These are phyloP conservation scores for Moringa oleifera DNA, from an alignment of 345 rosid genomes.

Conservation along the genomic window DNA sequence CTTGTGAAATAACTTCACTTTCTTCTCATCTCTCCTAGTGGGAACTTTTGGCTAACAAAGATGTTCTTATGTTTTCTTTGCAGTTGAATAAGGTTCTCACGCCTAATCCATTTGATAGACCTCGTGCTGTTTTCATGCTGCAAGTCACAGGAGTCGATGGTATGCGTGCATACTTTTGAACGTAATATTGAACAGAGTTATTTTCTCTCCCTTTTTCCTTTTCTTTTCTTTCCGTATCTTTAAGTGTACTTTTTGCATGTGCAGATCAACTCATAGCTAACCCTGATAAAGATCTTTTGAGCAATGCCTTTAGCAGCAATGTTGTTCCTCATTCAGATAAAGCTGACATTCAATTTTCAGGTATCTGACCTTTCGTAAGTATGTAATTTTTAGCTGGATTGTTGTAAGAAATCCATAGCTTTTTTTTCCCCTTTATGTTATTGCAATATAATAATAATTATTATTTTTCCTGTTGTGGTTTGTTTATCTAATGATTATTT, in stretches of 20 bases:
- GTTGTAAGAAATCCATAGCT: too few relatives aligned
- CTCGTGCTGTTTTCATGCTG: conserved; percentile 73
- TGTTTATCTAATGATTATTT: conserved; percentile 13
- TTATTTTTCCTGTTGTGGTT: neutral
- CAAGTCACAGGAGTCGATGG: conserved; percentile 82
- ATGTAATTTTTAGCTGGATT: conserved; percentile 7
- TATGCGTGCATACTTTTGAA: conserved; percentile 11
- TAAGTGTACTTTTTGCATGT: conserved; percentile 6
- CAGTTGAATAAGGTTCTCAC: conserved; percentile 80
- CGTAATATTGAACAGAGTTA: neutral
- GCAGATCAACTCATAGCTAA: conserved; percentile 39
- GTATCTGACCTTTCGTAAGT: conserved; percentile 26
- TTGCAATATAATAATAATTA: neutral
- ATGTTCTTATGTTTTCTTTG: conserved; percentile 9
- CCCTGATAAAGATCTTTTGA: conserved; percentile 30
- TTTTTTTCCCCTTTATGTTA: neutral
- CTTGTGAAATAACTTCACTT: neutral
- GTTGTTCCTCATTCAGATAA: conserved; percentile 34
- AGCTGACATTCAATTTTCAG: conserved; percentile 67
- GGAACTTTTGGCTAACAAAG: neutral
- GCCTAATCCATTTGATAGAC: conserved; percentile 86
- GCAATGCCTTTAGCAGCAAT: conserved; percentile 40
- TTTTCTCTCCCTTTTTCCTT: neutral
- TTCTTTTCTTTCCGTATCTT: neutral
- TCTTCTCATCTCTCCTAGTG: neutral